A percentile compares a stretch with the other conserved stretches of the same genome.
phyloP scores from a whole-genome alignment of 495 filamentous ascomycete species.

The Xylaria nigripes region DNA sequence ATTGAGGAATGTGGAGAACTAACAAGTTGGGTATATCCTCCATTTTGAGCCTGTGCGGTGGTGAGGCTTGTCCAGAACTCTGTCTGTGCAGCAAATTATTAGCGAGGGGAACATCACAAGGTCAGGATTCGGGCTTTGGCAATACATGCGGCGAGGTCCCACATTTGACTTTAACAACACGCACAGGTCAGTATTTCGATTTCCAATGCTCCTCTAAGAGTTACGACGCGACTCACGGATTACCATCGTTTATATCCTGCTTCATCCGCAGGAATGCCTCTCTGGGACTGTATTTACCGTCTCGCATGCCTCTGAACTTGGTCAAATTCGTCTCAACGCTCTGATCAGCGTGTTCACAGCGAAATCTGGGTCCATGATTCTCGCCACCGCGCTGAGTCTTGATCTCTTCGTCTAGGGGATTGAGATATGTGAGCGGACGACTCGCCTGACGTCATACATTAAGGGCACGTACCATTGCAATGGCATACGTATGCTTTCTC shows the following conservation, averaged over 20 bases:
- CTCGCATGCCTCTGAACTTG: constrained; percentile 84
- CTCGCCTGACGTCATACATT: not conserved
- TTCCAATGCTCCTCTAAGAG: not conserved
- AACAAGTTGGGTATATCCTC: constrained; percentile 76
- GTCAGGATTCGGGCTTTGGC: not conserved
- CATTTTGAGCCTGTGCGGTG: constrained; percentile 61
- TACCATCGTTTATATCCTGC: constrained; percentile 57
- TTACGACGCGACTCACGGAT: constrained; percentile 16
- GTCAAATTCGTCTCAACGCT: constrained; percentile 64
- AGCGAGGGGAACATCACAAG: not conserved
- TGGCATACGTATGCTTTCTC: constrained; percentile 68
- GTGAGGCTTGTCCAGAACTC: constrained; percentile 56
- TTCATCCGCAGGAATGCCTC: constrained; percentile 92
- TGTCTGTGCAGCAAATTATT: constrained; percentile 33
- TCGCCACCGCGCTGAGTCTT: constrained; percentile 77
- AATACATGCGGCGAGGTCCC: constrained; percentile 52
- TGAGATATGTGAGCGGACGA: not conserved
- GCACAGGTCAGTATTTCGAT: not conserved
- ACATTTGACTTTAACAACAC: constrained; percentile 39
- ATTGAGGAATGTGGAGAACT: not conserved
- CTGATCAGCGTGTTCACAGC: constrained; percentile 70
- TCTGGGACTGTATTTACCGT: constrained; percentile 81
- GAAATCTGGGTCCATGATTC: constrained; percentile 57
- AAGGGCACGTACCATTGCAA: constrained; percentile 20
- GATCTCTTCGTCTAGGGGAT: constrained; percentile 53